A percentile compares a stretch with the other conserved stretches of the same genome.
phyloP scores from a whole-genome alignment of 176 grass and related monocot species.

The Rhynchospora tenuis region DNA sequence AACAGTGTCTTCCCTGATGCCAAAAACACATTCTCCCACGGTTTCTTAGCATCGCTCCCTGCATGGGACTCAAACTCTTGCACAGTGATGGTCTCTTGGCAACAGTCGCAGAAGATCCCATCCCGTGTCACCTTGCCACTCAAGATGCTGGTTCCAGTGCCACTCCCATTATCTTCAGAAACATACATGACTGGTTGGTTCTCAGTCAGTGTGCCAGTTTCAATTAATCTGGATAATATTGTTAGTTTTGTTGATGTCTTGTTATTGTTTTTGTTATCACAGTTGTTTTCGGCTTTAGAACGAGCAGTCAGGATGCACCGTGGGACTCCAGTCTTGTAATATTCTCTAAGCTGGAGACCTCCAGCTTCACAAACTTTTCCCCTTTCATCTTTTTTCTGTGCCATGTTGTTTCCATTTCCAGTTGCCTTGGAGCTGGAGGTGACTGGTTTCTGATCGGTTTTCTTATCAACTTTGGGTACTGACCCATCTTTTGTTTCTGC shows the following conservation, averaged over 20 bases:
- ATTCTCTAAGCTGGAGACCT: conserved; percentile 1
- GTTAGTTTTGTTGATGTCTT: conserved; percentile 41
- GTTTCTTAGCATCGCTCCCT: conserved; percentile 7
- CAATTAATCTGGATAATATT: conserved; percentile 62
- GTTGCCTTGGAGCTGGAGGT: conserved; percentile 1
- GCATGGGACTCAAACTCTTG: conserved; percentile 42
- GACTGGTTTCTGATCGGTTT: not conserved
- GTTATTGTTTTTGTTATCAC: not conserved
- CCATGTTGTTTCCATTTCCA: not conserved
- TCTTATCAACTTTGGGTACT: conserved; percentile 6
- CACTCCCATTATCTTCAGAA: conserved; percentile 15
- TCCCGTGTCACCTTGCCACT: conserved; percentile 30
- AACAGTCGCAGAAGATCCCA: conserved; percentile 57
- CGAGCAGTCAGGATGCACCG: conserved; percentile 23
- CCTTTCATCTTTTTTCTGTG: not conserved
- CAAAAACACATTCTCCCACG: conserved; percentile 57
- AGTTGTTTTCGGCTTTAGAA: not conserved
- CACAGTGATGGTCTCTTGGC: conserved; percentile 31
- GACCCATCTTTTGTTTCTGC: not conserved
- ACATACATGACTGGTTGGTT: conserved; percentile 49
- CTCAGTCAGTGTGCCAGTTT: conserved; percentile 39
- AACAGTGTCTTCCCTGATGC: conserved; percentile 51
- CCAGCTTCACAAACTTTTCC: conserved; percentile 17
- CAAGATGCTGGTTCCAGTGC: conserved; percentile 22
- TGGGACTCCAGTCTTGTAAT: not conserved